phyloP scores from a whole-genome alignment of 2,329 filamentous ascomycete species.

The Nannizziopsis barbatae region DNA sequence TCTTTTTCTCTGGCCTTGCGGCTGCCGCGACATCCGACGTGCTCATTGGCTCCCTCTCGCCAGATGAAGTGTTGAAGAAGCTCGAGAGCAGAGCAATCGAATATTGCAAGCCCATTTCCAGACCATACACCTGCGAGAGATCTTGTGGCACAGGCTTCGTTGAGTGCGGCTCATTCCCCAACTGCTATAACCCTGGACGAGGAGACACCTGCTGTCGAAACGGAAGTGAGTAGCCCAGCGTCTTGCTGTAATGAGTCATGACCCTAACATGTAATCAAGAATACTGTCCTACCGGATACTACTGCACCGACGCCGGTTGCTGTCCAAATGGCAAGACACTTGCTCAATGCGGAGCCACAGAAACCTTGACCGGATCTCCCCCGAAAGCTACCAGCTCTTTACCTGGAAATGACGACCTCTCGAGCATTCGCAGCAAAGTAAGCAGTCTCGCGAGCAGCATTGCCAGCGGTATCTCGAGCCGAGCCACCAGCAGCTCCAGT shows the following conservation, averaged over 20 bases:
- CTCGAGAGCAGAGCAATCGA: conserved; percentile 2
- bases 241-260: background rate
- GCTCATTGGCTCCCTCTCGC: background rate
- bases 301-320: conserved; percentile 10
- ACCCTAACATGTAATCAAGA: background rate
- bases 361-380: conserved; percentile 3
- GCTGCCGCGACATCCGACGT: background rate
- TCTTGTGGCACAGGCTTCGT: conserved; percentile 8
- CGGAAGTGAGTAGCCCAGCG: conserved; percentile 10
- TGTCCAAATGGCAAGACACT: conserved; percentile 3
- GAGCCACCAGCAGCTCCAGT: background rate
- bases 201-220: conserved; percentile 12
- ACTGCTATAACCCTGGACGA: conserved; percentile 10
- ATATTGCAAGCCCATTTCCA: conserved; percentile 3
- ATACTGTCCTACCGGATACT: conserved; percentile 9
- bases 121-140: conserved; percentile 7
- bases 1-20: conserved; percentile 4
- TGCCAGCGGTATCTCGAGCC: background rate
- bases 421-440: background rate
- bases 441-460: background rate
- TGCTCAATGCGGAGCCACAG: conserved; percentile 6
- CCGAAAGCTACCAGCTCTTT: background rate
- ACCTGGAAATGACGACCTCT: background rate
- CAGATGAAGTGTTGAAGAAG: background rate
- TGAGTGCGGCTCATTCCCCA: conserved; percentile 2